Base-by-base conservation (phyloP, 495 filamentous ascomycete genomes). In the Hypoxylon trugodes region DNA sequence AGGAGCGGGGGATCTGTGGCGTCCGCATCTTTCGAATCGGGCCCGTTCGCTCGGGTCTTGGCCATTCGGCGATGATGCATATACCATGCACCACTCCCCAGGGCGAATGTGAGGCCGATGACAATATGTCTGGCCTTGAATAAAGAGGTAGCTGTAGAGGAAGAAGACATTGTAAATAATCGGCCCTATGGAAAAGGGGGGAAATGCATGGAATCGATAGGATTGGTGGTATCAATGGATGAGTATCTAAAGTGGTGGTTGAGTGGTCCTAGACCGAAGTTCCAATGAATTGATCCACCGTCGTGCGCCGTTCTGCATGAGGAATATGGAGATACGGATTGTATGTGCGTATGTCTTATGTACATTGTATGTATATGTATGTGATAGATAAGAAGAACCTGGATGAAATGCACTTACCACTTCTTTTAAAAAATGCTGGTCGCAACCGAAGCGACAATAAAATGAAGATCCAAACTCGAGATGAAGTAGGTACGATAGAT, bases 1-100 rank as follows among this genome's bases (percentile, higher is more conserved):
- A 97, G 78, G 13, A 98, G 79, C 15, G 86, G 83, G 8, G 92
- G 90, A 52, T 96, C 92, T 22, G 85, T 87, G 47, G 69, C 55
- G 58, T 82, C 61, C 48, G 70, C 56, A 73, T 73, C 70, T 51
- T 51, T 64, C 60, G 63, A 52, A 26, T 59, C 67, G 60, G 60
- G 37, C 57, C 57, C 61, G 50, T 66, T 60, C 21, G 28, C 45
- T 59, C 54, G 70, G 61, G 41, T 56, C 47, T 68, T 68, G 33
- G 70, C 70, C 70, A 73, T 68, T 59, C 64, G 58, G 51, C 41
- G 61, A 43, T 45, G 41, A 15, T n/a, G n/a, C n/a, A 72, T 13
- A 63, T 63, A 61, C 67, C 68, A 66, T 52, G 35, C 46, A 65
- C 47, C 54, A 25, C 64, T 64, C 36, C 59, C 66, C 12, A 73